These are phyloP conservation scores for Cyanodermella asteris DNA, from an alignment of 2,329 filamentous ascomycete genomes.

Conservation along the genomic window DNA sequence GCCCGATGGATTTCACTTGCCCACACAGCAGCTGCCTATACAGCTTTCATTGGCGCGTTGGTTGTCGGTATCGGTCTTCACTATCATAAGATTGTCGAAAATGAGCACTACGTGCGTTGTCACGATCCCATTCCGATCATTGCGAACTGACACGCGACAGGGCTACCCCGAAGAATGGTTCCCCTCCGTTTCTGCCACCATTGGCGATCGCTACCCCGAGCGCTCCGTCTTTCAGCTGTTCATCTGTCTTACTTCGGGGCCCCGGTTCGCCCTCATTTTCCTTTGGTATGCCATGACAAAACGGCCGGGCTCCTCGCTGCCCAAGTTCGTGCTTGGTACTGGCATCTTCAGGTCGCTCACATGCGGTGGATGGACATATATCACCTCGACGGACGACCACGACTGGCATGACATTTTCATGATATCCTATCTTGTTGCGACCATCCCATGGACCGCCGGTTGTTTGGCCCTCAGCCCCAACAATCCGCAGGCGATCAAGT, in stretches of 20 bases:
- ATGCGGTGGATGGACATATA: conserved; percentile 94
- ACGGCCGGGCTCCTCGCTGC: conserved; percentile 49
- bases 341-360: conserved; percentile 78
- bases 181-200: conserved; percentile 85
- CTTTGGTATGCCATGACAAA: conserved; percentile 82
- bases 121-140: conserved; percentile 1
- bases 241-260: conserved; percentile 86
- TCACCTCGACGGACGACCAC: conserved; percentile 95
- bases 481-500: conserved; percentile 64
- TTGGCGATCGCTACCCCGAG: conserved; percentile 92
- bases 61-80: conserved; percentile 63
- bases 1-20: conserved; percentile 79
- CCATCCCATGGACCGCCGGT: conserved; percentile 83
- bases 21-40: conserved; percentile 66
- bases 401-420: conserved; percentile 99
- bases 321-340: conserved; percentile 58
- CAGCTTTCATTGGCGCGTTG: conserved; percentile 67
- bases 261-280: conserved; percentile 73
- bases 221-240: conserved; percentile 93
- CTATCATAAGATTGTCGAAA: conserved; percentile 93
- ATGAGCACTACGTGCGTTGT: conserved; percentile 54
- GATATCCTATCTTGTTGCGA: conserved; percentile 92
- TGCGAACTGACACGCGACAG: conserved; percentile 8
- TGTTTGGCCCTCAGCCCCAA: conserved; percentile 73
- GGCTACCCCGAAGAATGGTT: conserved; percentile 94